Evolutionary conservation across 306 rosid genomes (phyloP), one percentile per base, ranked within the genome.

Genomic region (Potentilla sterilis): DNA sequence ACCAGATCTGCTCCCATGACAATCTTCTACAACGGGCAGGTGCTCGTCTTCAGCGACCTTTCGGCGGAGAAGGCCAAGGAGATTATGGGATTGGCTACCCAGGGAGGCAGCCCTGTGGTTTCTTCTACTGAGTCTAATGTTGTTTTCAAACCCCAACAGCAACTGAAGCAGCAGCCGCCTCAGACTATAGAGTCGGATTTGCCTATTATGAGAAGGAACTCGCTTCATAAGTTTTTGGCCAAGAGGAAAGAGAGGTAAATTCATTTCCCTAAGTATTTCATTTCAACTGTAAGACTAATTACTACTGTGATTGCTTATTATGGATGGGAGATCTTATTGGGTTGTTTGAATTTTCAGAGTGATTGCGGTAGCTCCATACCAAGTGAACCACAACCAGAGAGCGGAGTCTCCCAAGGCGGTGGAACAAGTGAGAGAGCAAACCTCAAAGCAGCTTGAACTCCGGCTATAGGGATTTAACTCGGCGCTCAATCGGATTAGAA

Each of bases 201-300:
- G 85, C 89, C 94, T 32, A 87, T 89, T 61, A 94, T 92, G 49
- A 88, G 96, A 81, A 86, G 96, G 85, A 85, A 86, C 69, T 94
- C 98, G 12, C 98, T 94, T 48, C 88, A 90, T n/a, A 89, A 92
- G 69, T 94, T 94, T 81, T 85, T 92, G 65, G 93, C 87, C 84
- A 94, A 94, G 82, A 92, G 98, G 18, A 94, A 92, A 87, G 96
- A 94, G 67, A 94, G 98, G 98, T 94, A 73, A 76, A 61, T 4
- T 16, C 51, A 4, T 58, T 40, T n/a, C 38, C 11, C 22, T 2
- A 11, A 6, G 0, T 40, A 4, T 4, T 11, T 57, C 1, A 14
- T 58, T 58, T 28, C 28, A 28, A 28, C 28, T 58, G 37, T 24
- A 1, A 5, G 67, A 62, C n/a, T 34, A 2, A 2, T 14, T 13